Conservation (phyloP, 2,329 filamentous ascomycete genomes). For the Metarhizium guizhouense region DNA sequence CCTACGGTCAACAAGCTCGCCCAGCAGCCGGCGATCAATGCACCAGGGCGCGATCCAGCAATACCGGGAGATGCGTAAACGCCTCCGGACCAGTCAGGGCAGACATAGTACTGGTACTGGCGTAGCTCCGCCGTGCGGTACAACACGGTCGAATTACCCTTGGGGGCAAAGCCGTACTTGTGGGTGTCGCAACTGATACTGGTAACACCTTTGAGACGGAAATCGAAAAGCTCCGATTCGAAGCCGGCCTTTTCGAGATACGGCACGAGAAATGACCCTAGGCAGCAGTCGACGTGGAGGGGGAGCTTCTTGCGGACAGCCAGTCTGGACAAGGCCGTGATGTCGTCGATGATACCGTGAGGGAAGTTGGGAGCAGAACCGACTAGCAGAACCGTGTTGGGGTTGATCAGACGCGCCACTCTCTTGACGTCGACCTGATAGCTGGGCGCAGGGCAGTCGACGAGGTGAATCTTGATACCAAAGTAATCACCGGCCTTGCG, state of each 20-base stretch:
- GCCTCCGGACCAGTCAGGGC: constrained; percentile 88
- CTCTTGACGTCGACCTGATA: constrained; percentile 77
- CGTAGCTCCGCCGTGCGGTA: constrained; percentile 76
- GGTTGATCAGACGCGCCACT: constrained; percentile 80
- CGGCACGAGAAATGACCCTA: constrained; percentile 90
- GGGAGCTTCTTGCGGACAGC: constrained; percentile 73
- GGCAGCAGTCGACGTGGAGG: constrained; percentile 94
- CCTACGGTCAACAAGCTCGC: constrained; percentile 82
- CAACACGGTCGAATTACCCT: constrained; percentile 88
- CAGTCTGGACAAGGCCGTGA: constrained; percentile 72
- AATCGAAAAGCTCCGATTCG: constrained; percentile 81
- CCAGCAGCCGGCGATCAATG: constrained; percentile 95
- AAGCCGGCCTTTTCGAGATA: constrained; percentile 92
- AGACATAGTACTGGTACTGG: constrained; percentile 93
- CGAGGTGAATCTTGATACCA: constrained; percentile 87
- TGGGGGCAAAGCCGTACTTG: constrained; percentile 98
- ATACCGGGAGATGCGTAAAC: constrained; percentile 92
- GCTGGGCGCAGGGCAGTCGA: constrained; percentile 72
- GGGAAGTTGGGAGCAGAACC: constrained; percentile 96
- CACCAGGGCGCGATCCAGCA: constrained; percentile 84
- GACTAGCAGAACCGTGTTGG: constrained; percentile 88
- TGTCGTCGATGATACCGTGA: constrained; percentile 96
- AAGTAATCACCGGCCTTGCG: constrained; percentile 93
- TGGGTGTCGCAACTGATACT: constrained; percentile 96
- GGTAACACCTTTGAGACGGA: constrained; percentile 86